phyloP scores from a whole-genome alignment of 805 yeast genomes.

The Ogataea populi-albae region DNA sequence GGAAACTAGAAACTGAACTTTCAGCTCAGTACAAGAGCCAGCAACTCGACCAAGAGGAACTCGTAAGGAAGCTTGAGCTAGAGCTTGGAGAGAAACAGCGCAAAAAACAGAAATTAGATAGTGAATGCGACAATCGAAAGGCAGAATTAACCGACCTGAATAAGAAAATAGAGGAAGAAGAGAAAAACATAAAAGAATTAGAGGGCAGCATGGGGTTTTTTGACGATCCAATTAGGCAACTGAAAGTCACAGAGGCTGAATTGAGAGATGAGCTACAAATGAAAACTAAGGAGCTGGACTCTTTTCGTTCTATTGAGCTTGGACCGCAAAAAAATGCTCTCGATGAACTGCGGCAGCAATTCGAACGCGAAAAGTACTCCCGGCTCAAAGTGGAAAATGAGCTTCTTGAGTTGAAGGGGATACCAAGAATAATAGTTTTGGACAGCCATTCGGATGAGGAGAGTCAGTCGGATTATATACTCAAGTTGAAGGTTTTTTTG shows the following conservation, averaged over 20 bases:
- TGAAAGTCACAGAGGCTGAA: slow-evolving; percentile 12
- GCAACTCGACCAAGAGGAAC: slow-evolving; percentile 1
- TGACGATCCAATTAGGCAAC: slow-evolving; percentile 7
- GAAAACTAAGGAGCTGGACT: slow-evolving; percentile 6
- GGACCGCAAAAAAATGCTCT: background rate
- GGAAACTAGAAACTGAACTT: slow-evolving; percentile 4
- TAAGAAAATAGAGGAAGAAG: background rate
- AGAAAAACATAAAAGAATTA: slow-evolving; percentile 4
- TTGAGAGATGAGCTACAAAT: slow-evolving; percentile 7
- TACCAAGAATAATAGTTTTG: slow-evolving; percentile 15
- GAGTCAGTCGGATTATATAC: slow-evolving; percentile 1
- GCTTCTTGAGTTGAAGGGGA: slow-evolving; percentile 17
- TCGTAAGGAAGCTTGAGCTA: slow-evolving; percentile 12
- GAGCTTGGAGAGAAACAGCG: slow-evolving; percentile 2
- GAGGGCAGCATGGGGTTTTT: slow-evolving; percentile 2
- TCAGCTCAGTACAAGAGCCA: slow-evolving; percentile 3
- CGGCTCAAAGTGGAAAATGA: slow-evolving; percentile 25
- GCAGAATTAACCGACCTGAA: background rate
- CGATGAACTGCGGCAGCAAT: slow-evolving; percentile 4
- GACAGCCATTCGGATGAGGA: slow-evolving; percentile 1
- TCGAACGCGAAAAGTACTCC: slow-evolving; percentile 15
- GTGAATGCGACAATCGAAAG: slow-evolving; percentile 1
- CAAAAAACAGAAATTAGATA: slow-evolving; percentile 3
- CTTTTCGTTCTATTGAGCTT: slow-evolving; percentile 9
- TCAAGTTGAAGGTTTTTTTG: slow-evolving; percentile 9